A percentile compares a stretch with the other conserved stretches of the same genome.
Conservation (phyloP, 2,329 filamentous ascomycete species). For the Juglanconis oblonga region DNA sequence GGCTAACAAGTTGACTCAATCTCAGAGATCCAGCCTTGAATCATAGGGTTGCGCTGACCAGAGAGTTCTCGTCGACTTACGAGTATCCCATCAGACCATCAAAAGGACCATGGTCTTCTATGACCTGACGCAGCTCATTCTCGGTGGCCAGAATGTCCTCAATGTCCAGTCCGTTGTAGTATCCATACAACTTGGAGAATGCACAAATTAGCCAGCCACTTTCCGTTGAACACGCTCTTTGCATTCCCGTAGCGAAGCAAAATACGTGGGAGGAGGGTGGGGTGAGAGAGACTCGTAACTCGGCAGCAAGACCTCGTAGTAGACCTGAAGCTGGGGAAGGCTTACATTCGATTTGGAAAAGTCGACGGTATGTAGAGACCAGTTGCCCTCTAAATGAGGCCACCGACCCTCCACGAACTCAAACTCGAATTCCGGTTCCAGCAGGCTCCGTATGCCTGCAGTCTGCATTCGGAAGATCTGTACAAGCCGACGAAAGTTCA, state of each 20-base stretch:
- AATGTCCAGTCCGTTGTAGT: constrained; percentile 13
- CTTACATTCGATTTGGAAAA: constrained; percentile 17
- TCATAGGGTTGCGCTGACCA: background rate
- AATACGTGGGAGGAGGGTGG: background rate
- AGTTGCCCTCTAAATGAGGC: constrained; percentile 16
- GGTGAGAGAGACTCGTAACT: background rate
- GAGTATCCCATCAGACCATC: constrained; percentile 13
- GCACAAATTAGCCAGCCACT: background rate
- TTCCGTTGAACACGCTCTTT: background rate
- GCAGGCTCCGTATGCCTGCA: constrained; percentile 12
- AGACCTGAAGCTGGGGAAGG: background rate
- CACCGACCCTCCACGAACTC: constrained; percentile 17
- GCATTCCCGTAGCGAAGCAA: background rate
- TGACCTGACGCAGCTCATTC: constrained; percentile 15
- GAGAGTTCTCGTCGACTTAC: constrained; percentile 1
- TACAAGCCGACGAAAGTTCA: background rate
- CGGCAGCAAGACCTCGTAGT: background rate
- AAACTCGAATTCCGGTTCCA: constrained; percentile 16
- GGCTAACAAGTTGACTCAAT: background rate
- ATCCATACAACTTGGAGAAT: constrained; percentile 11
- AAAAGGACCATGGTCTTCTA: constrained; percentile 17
- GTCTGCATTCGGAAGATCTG: constrained; percentile 18
- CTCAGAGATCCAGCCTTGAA: background rate
- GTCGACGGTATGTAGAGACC: constrained; percentile 16
- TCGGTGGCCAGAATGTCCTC: constrained; percentile 17